Base-by-base conservation (phyloP, 2,329 filamentous ascomycete species). In the Cercospora janseana region DNA sequence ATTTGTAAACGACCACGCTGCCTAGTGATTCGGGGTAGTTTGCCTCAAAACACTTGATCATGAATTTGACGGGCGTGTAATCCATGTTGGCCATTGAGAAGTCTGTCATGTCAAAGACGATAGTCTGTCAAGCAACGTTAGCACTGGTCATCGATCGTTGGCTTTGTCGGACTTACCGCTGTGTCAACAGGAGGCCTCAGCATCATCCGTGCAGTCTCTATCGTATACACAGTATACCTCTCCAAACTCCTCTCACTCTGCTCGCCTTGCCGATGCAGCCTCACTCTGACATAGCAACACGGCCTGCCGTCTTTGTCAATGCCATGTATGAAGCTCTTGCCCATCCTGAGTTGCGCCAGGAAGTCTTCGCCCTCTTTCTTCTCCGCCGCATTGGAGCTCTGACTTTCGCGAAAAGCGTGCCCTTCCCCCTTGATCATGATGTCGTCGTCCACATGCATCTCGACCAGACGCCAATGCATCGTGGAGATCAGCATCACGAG, bases 21-120 rank as follows among this genome's bases (percentile, higher is more conserved):
- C 92, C 93, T 1, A 98, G 78, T 40, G 83, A 92, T 70, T 98
- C 93, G 0, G 93, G 93, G 63, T 97, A 98, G 69, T 98, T 97
- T 53, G 93, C 93, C 73, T 98, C 93, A 66, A 98, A 98, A 70
- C 91, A 95, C 71, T 95, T 95, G 70, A 98, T 96, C 86, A 98
- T 96, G 73, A 97, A 98, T 66, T 95, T 98, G 50, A 98, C 88
- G 1, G 93, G 92, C 0, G 87, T 82, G 69, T 97, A 97, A 69
- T 98, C 93, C 93, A 98, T 97, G 71, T 98, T 98, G 12, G 91
- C 86, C 74, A 97, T 78, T 13, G 87, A 87, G 69, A 97, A 97
- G 56, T 85, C 82, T 6, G 88, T 95, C 88, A 98, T 92, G 69
- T 98, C 93, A 65, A 98, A 98, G 38, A 98, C 74, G 57, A 98